Percentiles rank a stretch among this genome's conserved stretches.
phyloP scores from a whole-genome alignment of 2,329 filamentous ascomycete species.

The Coniochaeta prunicola region DNA sequence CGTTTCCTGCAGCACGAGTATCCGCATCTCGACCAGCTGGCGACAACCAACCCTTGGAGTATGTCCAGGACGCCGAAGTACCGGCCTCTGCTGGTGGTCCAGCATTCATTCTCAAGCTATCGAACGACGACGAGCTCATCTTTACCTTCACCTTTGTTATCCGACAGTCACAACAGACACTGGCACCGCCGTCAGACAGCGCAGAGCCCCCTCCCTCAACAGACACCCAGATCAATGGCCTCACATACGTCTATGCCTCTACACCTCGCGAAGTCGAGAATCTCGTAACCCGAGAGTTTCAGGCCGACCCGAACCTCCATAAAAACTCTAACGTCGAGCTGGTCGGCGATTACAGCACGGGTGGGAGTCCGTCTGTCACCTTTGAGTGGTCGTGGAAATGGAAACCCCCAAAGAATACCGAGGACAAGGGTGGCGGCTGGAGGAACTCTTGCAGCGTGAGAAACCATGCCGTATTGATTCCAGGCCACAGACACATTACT shows the following conservation, averaged over 20 bases:
- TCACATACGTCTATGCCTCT: conserved; percentile 89
- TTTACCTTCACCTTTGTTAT: conserved; percentile 92
- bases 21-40: conserved; percentile 62
- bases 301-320: conserved; percentile 93
- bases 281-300: conserved; percentile 88
- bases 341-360: conserved; percentile 77
- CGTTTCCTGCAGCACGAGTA: conserved; percentile 77
- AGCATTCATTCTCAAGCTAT: conserved; percentile 77
- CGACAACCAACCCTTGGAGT: conserved; percentile 77
- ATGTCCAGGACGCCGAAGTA: conserved; percentile 83
- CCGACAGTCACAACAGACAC: conserved; percentile 35
- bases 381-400: conserved; percentile 98
- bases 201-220: conserved; percentile 40
- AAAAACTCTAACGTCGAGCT: conserved; percentile 94
- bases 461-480: conserved; percentile 7
- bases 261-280: conserved; percentile 85
- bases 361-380: conserved; percentile 72
- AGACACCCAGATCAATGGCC: conserved; percentile 76
- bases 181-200: conserved; percentile 35
- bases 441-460: conserved; percentile 85
- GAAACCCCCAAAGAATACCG: conserved; percentile 75
- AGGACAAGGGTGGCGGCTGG: conserved; percentile 88
- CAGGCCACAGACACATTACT: conserved; percentile 11
- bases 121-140: conserved; percentile 83
- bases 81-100: conserved; percentile 43